A percentile compares a stretch with the other conserved stretches of the same genome.
These are phyloP conservation scores for Solanum lignicaule DNA, from an alignment of 257 asterid genomes.

Conservation along the genomic window DNA sequence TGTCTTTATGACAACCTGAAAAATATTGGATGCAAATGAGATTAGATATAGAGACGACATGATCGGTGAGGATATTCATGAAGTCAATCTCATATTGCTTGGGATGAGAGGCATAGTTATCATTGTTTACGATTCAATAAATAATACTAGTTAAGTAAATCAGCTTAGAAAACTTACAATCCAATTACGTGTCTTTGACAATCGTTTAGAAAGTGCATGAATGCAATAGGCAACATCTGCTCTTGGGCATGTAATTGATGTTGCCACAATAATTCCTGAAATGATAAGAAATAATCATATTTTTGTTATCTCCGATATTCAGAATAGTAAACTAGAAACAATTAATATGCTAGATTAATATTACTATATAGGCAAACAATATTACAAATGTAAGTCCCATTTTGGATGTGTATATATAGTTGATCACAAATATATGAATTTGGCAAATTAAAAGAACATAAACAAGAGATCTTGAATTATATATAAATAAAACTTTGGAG, in stretches of 20 bases:
- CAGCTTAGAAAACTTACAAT: slow-evolving; percentile 28
- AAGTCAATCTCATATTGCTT: neutral
- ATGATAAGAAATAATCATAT: neutral
- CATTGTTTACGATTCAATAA: neutral
- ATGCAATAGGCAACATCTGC: slow-evolving; percentile 92
- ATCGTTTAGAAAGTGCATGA: slow-evolving; percentile 68
- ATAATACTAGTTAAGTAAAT: neutral
- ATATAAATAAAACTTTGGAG: neutral
- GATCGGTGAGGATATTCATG: neutral
- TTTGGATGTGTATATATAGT: neutral
- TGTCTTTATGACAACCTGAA: slow-evolving; percentile 74
- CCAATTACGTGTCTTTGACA: slow-evolving; percentile 71
- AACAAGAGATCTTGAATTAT: neutral
- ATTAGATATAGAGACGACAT: neutral
- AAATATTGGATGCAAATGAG: neutral
- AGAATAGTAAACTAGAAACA: neutral
- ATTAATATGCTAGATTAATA: too few species aligned
- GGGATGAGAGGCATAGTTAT: neutral
- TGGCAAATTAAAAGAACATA: neutral
- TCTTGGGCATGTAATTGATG: slow-evolving; percentile 51
- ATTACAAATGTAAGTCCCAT: neutral
- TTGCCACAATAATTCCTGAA: slow-evolving; percentile 52
- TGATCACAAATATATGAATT: neutral
- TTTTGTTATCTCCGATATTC: neutral
- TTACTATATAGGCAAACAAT: neutral